A percentile compares a stretch with the other conserved stretches of the same genome.
Evolutionary conservation across 768 basidiomycete genomes (phyloP).

Genomic region (Mycena sanguinolenta): DNA sequence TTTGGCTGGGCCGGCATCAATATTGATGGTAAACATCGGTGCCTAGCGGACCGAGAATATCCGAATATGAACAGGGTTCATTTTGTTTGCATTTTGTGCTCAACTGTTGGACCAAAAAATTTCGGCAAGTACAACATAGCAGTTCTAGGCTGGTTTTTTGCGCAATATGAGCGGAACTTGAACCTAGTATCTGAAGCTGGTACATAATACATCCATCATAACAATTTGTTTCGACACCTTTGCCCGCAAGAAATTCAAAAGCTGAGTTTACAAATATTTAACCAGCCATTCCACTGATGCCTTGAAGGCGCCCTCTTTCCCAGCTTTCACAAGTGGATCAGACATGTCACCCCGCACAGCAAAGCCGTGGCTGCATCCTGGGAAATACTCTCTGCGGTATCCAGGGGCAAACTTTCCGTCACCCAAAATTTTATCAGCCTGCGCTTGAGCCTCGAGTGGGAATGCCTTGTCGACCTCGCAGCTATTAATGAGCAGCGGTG

Average conservation of each 20-base stretch:
- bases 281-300: slow-evolving; percentile 57
- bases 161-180: no score
- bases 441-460: slow-evolving; percentile 46
- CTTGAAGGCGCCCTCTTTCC: slow-evolving; percentile 62
- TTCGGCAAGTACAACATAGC: no score
- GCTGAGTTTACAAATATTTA: slow-evolving; percentile 39
- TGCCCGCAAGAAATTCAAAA: no score
- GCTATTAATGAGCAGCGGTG: slow-evolving; percentile 62
- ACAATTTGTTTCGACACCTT: no score
- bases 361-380: slow-evolving; percentile 44
- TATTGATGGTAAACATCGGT: not conserved
- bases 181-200: no score
- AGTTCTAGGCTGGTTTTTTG: no score
- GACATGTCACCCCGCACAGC: slow-evolving; percentile 45
- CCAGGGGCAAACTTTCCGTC: slow-evolving; percentile 45
- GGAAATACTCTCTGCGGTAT: slow-evolving; percentile 47
- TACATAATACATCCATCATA: no score
- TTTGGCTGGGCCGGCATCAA: not conserved
- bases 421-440: slow-evolving; percentile 53
- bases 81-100: no score
- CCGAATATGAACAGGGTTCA: no score
- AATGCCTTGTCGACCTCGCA: slow-evolving; percentile 52
- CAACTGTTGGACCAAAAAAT: no score
- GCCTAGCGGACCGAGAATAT: no score
- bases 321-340: slow-evolving; percentile 42